Evolutionary conservation across 805 yeast genomes (phyloP).

Genomic region (Vanderwaltozyma yarrowii): DNA sequence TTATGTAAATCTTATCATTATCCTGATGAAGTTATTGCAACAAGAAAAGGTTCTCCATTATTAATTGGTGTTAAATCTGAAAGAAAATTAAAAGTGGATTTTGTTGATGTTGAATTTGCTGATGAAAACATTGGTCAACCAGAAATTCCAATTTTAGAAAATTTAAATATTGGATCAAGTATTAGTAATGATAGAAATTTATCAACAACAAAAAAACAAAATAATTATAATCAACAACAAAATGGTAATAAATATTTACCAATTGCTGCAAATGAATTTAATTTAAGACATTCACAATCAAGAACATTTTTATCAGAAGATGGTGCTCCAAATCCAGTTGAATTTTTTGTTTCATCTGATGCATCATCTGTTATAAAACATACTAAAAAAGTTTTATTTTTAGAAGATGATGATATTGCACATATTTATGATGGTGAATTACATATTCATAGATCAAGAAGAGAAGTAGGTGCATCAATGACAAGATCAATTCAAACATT

Average conservation of each 20-base stretch:
- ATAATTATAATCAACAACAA: constrained; percentile 1
- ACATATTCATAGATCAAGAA: constrained; percentile 94
- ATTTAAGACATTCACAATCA: constrained; percentile 80
- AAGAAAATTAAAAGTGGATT: constrained; percentile 89
- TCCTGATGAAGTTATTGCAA: constrained; percentile 93
- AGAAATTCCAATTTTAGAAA: constrained; percentile 24
- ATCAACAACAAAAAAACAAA: background rate
- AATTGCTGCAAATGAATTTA: constrained; percentile 43
- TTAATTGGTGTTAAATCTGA: constrained; percentile 96
- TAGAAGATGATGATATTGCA: constrained; percentile 98
- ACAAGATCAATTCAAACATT: constrained; percentile 93
- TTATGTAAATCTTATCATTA: constrained; percentile 84
- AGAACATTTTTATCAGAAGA: constrained; percentile 95
- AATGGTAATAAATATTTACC: constrained; percentile 31
- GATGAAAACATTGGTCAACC: constrained; percentile 38
- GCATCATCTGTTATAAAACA: constrained; percentile 95
- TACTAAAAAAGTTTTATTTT: constrained; percentile 90
- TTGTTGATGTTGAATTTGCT: constrained; percentile 96
- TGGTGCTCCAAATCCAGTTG: constrained; percentile 86
- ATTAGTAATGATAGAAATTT: constrained; percentile 1
- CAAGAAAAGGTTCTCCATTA: constrained; percentile 96
- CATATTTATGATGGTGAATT: constrained; percentile 97
- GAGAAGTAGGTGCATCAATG: constrained; percentile 79
- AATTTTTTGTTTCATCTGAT: constrained; percentile 92
- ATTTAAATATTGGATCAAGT: constrained; percentile 2